Evolutionary conservation across 75 land plant species (phyloP).

Genomic region (Azolla pinnata): DNA sequence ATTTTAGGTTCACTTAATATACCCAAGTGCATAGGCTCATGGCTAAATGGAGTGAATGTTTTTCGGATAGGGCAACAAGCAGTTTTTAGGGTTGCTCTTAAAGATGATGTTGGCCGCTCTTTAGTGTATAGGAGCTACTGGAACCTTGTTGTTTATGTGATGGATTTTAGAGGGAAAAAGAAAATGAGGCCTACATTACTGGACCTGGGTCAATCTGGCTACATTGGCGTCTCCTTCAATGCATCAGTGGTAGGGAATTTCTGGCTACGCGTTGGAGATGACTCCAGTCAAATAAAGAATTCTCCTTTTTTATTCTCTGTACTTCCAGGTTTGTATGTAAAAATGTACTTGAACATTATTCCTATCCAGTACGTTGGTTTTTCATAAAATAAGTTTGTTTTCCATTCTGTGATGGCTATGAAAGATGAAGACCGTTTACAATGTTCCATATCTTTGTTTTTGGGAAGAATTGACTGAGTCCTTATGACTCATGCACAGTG

Average conservation of each 20-base stretch:
- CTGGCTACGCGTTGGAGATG: constrained; percentile 7
- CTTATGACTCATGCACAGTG: no score
- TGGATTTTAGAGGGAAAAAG: not conserved
- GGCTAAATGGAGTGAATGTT: constrained; percentile 5
- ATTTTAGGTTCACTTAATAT: constrained; percentile 3
- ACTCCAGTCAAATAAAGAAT: not conserved
- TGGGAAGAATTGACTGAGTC: no score
- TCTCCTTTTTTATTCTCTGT: constrained; percentile 10
- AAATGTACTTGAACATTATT: not conserved
- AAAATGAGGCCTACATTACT: constrained; percentile 6
- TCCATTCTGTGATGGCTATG: no score
- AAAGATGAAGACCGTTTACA: no score
- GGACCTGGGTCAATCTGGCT: no score
- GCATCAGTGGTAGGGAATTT: not conserved
- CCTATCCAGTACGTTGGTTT: not conserved
- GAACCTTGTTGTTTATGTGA: no score
- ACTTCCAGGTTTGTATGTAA: not conserved
- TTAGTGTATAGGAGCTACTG: no score
- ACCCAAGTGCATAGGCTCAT: constrained; percentile 5
- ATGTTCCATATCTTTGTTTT: no score
- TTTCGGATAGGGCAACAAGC: not conserved
- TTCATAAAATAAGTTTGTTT: not conserved
- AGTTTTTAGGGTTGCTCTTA: not conserved
- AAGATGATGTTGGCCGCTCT: no score
- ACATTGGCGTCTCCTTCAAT: no score